These are phyloP conservation scores for Forsythia viridissima DNA, from an alignment of 257 asterid species.

Conservation along the genomic window DNA sequence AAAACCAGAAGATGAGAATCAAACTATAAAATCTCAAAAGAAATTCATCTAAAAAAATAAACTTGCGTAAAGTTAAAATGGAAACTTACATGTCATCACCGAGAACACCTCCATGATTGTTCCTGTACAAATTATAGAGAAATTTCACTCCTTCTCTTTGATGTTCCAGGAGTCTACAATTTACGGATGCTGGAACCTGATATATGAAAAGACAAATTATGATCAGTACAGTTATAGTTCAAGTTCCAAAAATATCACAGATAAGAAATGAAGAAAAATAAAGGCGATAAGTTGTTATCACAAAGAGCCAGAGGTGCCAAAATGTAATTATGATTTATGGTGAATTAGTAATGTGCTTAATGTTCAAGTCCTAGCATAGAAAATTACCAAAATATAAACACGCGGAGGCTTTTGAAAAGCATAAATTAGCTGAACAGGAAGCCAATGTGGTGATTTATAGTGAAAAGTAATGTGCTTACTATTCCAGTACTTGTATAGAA, in stretches of 20 bases:
- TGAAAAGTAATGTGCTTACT: neutral
- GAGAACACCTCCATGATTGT: constrained; percentile 91
- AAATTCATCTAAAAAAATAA: constrained; percentile 14
- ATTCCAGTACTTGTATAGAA: neutral
- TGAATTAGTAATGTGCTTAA: neutral
- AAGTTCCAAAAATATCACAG: neutral
- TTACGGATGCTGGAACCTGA: constrained; percentile 90
- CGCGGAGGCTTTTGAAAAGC: neutral
- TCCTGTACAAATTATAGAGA: constrained; percentile 70
- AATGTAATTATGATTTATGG: neutral
- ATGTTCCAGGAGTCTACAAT: constrained; percentile 89
- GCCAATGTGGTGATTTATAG: neutral
- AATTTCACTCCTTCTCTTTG: constrained; percentile 88
- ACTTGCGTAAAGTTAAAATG: neutral
- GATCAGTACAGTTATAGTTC: neutral
- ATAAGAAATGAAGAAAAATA: neutral
- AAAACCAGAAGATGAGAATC: neutral
- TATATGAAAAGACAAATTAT: constrained; percentile 2
- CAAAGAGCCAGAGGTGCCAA: neutral
- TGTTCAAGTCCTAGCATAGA: neutral
- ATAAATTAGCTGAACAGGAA: neutral
- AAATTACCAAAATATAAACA: neutral
- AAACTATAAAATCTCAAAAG: neutral
- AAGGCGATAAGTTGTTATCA: neutral
- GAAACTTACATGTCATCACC: constrained; percentile 94